Conservation (phyloP, 129 eudicot genomes). For the Pseudognaphalium luteoalbum region DNA sequence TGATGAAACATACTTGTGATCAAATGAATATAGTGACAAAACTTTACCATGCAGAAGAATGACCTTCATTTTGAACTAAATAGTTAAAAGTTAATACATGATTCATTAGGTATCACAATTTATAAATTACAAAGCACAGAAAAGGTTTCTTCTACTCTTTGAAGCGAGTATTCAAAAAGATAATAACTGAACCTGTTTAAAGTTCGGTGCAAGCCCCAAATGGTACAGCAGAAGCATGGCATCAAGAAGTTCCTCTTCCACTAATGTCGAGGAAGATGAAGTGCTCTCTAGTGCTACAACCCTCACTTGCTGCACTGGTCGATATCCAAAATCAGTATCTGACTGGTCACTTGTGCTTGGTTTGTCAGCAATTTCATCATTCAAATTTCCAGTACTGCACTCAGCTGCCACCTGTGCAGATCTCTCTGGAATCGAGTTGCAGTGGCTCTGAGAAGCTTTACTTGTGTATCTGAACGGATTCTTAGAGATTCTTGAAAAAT, state of each 20-base stretch:
- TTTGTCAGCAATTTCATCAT: constrained; percentile 87
- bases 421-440: constrained; percentile 79
- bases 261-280: constrained; percentile 69
- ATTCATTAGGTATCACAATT: not conserved
- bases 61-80: not conserved
- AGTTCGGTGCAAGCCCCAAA: constrained; percentile 92
- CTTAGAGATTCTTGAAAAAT: constrained; percentile 51
- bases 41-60: not conserved
- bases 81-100: not conserved
- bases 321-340: constrained; percentile 68
- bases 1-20: not conserved
- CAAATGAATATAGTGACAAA: constrained; percentile 3
- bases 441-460: constrained; percentile 71
- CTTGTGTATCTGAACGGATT: constrained; percentile 50
- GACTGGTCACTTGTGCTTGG: constrained; percentile 98
- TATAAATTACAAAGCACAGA: constrained; percentile 1
- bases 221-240: constrained; percentile 91
- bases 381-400: constrained; percentile 74
- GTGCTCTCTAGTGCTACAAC: constrained; percentile 60
- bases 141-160: constrained; percentile 19
- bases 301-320: constrained; percentile 67
- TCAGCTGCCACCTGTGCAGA: constrained; percentile 91
- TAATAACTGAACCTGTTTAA: constrained; percentile 68
- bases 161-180: constrained; percentile 2
- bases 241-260: constrained; percentile 96